Conservation (phyloP, 2,329 filamentous ascomycete species). For the Ophiostoma piceae region DNA sequence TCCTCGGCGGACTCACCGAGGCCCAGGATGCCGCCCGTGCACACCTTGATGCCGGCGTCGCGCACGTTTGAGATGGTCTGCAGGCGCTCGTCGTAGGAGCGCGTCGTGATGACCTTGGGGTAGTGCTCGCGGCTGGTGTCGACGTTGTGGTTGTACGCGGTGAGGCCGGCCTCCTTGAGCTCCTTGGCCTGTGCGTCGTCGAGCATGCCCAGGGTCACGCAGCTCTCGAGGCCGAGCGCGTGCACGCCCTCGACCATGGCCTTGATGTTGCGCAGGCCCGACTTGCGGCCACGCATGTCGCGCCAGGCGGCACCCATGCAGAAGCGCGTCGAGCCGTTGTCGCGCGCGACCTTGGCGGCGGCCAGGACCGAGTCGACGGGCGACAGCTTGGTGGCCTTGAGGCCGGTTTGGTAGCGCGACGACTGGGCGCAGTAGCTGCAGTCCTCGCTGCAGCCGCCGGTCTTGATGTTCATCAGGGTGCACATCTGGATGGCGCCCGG, state of each 20-base stretch:
- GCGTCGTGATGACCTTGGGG: conserved; percentile 76
- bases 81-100: conserved; percentile 81
- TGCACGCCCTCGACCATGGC: conserved; percentile 79
- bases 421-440: conserved; percentile 92
- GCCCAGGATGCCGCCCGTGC: conserved; percentile 82
- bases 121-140: conserved; percentile 89
- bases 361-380: conserved; percentile 74
- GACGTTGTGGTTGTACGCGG: conserved; percentile 91
- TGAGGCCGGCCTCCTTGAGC: conserved; percentile 76
- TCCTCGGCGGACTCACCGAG: conserved; percentile 74
- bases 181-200: conserved; percentile 73
- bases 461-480: conserved; percentile 96
- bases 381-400: conserved; percentile 74
- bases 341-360: conserved; percentile 70
- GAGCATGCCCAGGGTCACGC: conserved; percentile 93
- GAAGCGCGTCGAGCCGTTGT: conserved; percentile 83
- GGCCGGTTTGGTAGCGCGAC: conserved; percentile 70
- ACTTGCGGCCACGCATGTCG: conserved; percentile 88
- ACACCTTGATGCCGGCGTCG: conserved; percentile 83
- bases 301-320: conserved; percentile 95
- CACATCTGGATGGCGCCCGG: conserved; percentile 83
- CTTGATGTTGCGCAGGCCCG: conserved; percentile 74
- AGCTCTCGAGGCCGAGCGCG: conserved; percentile 80
- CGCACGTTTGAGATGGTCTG: conserved; percentile 74
- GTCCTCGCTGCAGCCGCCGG: conserved; percentile 85